Conservation (phyloP, 192 early-diverging fungal genomes). For the Coemansia sp. region DNA sequence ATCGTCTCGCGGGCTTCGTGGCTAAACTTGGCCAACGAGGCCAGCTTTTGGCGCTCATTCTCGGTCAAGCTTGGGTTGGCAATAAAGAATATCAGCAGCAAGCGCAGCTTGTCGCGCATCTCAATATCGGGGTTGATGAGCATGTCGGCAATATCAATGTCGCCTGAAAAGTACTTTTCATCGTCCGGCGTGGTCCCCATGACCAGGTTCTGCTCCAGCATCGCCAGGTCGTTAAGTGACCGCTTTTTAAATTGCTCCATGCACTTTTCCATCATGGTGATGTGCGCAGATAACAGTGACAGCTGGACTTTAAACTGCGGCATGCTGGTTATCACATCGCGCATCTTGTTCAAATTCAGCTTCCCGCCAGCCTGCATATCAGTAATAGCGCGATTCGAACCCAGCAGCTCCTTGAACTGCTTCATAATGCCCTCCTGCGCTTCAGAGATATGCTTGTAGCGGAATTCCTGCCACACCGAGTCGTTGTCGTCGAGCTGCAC, state of each 20-base stretch:
- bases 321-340: constrained; percentile 49
- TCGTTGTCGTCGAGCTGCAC: constrained; percentile 50
- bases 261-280: constrained; percentile 55
- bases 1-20: constrained; percentile 47
- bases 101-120: constrained; percentile 47
- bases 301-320: constrained; percentile 55
- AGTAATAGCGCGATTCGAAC: constrained; percentile 42
- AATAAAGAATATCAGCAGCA: constrained; percentile 45
- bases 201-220: constrained; percentile 58
- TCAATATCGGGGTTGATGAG: constrained; percentile 50
- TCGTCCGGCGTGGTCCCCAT: constrained; percentile 55
- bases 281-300: constrained; percentile 52
- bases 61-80: constrained; percentile 48
- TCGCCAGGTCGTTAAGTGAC: constrained; percentile 44
- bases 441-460: constrained; percentile 58
- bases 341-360: constrained; percentile 42
- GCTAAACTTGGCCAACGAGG: constrained; percentile 47
- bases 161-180: constrained; percentile 42
- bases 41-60: constrained; percentile 47
- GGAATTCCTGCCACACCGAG: constrained; percentile 56
- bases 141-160: constrained; percentile 48
- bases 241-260: constrained; percentile 55
- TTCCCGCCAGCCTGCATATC: constrained; percentile 42
- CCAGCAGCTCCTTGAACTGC: constrained; percentile 48
- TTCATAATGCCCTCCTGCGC: constrained; percentile 50